Evolutionary conservation across 2,329 filamentous ascomycete species (phyloP).

Genomic region (Didymosphaeria variabile): DNA sequence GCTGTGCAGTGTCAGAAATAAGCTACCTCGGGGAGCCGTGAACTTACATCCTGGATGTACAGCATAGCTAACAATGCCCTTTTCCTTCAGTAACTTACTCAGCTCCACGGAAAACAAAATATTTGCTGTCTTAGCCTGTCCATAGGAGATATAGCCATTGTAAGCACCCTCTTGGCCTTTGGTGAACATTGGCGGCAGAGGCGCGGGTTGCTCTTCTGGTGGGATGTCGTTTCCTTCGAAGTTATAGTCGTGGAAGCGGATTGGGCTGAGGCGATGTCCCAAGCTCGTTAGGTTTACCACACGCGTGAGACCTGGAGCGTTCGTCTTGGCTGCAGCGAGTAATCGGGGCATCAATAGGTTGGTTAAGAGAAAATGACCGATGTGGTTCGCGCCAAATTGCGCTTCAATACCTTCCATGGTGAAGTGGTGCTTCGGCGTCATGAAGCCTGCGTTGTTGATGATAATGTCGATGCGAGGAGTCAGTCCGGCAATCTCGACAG

Average conservation of each 20-base stretch:
- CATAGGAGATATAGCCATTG: constrained; percentile 41
- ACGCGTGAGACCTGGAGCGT: constrained; percentile 32
- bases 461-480: constrained; percentile 53
- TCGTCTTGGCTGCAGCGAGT: constrained; percentile 43
- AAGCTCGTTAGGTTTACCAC: constrained; percentile 43
- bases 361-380: constrained; percentile 59
- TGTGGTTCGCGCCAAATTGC: constrained; percentile 59
- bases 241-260: constrained; percentile 57
- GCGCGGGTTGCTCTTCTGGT: constrained; percentile 32
- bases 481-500: constrained; percentile 35
- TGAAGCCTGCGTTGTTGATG: constrained; percentile 57
- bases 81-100: constrained; percentile 26
- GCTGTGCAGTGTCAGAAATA: constrained; percentile 26
- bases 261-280: constrained; percentile 37
- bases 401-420: constrained; percentile 59
- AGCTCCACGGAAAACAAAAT: constrained; percentile 40
- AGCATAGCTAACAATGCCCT: constrained; percentile 41
- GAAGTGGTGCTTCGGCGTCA: constrained; percentile 33
- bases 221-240: constrained; percentile 45
- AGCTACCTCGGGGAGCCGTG: not conserved
- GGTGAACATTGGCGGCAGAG: constrained; percentile 31
- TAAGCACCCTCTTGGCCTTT: constrained; percentile 29
- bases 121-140: constrained; percentile 44
- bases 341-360: constrained; percentile 54
- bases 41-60: constrained; percentile 46